Evolutionary conservation across 1,284 basidiomycete species (phyloP), one percentile per base, ranked within the genome.

Genomic region (Puccinia horiana): DNA sequence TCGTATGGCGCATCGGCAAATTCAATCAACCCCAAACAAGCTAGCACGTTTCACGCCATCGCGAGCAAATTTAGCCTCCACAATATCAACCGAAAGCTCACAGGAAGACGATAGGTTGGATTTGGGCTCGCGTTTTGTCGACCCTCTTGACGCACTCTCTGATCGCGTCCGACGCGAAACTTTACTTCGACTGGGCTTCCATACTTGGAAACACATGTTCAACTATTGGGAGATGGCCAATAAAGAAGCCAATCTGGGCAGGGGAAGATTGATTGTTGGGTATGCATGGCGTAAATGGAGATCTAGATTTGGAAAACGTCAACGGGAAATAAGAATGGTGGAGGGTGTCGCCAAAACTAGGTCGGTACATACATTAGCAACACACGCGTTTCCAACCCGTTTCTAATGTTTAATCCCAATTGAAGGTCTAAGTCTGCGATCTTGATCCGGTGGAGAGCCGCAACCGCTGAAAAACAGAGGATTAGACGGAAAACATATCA

Each of bases 321-420:
- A 49, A n/a, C 18, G 76, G 14, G 61, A 78, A 67, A 54, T 78
- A 2, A 2, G 58, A 29, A 67, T 78, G 76, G 76, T 78, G 16
- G 76, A 78, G n/a, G 44, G 76, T 35, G 76, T 78, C 35, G 76
- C 76, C 11, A 65, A 67, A 54, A 78, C 76, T 18, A 69, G 76
- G 76, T 78, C 26, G 6, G 76, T 65, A 52, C 9, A 54, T 54
- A 4, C 23, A 42, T 26, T 56, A 20, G 8, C 44, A 47, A 47
- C 44, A 47, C 20, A 42, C 73, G 49, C 44, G 52, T 40, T 52
- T 47, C 37, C 32, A 37, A 16, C 40, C 47, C 26, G 23, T 49
- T 72, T 72, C 26, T 40, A n/a, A 42, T 32, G 26, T 73, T 75
- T 8, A 42, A 14, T 23, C 54, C 12, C 14, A 20, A 58, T 3